Conservation (phyloP, 352 stramenopile species). For the Globisporangium orthogonon region DNA sequence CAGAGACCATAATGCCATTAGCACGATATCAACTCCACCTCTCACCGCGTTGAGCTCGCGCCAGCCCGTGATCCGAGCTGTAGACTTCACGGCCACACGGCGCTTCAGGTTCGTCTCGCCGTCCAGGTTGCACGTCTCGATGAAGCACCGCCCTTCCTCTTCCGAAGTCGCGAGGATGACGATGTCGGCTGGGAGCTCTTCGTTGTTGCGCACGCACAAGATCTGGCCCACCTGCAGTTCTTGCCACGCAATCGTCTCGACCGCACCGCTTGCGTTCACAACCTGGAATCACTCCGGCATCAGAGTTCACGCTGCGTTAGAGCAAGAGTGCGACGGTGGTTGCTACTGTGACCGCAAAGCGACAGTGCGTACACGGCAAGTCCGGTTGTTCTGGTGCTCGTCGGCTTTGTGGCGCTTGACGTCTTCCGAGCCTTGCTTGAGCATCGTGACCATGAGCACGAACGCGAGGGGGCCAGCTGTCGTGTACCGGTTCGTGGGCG, state of each 20-base stretch:
- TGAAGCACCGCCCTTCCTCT: slow-evolving; percentile 79
- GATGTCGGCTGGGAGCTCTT: slow-evolving; percentile 58
- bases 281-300: no score
- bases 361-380: slow-evolving; percentile 41
- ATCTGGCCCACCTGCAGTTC: slow-evolving; percentile 72
- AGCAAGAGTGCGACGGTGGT: no score
- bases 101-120: slow-evolving; percentile 93
- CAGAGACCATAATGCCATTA: no score
- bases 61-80: no score
- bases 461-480: slow-evolving; percentile 62
- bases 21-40: slow-evolving; percentile 23
- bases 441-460: slow-evolving; percentile 70
- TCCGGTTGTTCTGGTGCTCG: slow-evolving; percentile 43
- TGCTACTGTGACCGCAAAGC: no score
- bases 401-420: slow-evolving; percentile 71
- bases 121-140: slow-evolving; percentile 93
- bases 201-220: slow-evolving; percentile 36
- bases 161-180: slow-evolving; percentile 69
- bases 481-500: slow-evolving; percentile 72
- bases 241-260: slow-evolving; percentile 53
- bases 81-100: no score
- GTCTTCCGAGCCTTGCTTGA: slow-evolving; percentile 78
- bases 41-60: slow-evolving; percentile 46
- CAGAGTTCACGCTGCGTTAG: no score
- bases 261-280: slow-evolving; percentile 20